Conservation (phyloP, 108 stramenopile genomes). For the Schizochytrium sp. region DNA sequence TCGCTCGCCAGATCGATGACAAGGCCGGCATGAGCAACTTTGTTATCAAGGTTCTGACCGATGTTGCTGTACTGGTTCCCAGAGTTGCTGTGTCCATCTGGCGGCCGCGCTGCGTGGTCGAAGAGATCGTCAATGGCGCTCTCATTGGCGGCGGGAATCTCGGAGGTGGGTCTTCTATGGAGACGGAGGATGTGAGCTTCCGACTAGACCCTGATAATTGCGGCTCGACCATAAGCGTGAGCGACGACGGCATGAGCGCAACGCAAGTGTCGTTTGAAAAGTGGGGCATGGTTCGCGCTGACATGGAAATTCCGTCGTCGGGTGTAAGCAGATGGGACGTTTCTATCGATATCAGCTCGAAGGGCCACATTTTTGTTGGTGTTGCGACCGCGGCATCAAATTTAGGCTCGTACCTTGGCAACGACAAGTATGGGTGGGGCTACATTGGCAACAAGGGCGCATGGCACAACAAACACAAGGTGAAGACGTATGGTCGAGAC, state of each 20-base stretch:
- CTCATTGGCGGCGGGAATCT: neutral
- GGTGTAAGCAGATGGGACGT: conserved; percentile 46
- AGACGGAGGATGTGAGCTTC: neutral
- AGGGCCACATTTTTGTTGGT: conserved; percentile 49
- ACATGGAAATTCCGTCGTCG: neutral
- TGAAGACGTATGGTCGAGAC: conserved; percentile 19
- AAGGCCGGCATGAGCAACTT: neutral
- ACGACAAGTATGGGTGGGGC: conserved; percentile 47
- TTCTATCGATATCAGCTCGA: conserved; percentile 36
- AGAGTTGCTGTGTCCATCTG: neutral
- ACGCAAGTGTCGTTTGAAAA: neutral
- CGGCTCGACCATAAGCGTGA: neutral
- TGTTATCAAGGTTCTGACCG: neutral
- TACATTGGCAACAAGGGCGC: conserved; percentile 54
- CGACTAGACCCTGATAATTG: neutral
- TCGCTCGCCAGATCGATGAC: neutral
- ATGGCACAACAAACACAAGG: conserved; percentile 56
- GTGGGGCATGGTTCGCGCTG: conserved; percentile 14
- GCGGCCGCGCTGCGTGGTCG: neutral
- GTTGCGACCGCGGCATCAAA: conserved; percentile 25
- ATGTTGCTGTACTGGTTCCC: neutral
- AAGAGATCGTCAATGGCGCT: conserved; percentile 2
- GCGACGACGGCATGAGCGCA: neutral
- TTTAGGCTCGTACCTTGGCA: conserved; percentile 49
- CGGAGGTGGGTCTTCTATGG: neutral